Evolutionary conservation across 108 stramenopile genomes (phyloP).

Genomic region (Fragilariopsis cylindrus): DNA sequence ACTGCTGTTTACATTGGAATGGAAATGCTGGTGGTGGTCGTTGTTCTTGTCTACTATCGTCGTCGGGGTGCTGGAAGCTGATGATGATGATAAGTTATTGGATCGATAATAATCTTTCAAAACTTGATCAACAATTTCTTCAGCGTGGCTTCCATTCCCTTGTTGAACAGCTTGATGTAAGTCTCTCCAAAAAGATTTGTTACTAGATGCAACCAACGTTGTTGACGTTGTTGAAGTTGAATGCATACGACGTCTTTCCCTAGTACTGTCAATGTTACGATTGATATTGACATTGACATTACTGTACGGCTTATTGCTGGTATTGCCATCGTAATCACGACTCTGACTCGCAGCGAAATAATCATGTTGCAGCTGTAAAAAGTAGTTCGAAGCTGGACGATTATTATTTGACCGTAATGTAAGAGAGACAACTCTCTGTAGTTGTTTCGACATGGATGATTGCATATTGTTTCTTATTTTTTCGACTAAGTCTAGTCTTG

Average conservation of each 20-base stretch:
- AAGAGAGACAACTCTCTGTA: not conserved
- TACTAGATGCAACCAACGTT: too few relatives aligned
- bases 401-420: not conserved
- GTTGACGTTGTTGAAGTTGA: too few relatives aligned
- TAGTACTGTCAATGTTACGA: too few relatives aligned
- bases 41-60: too few relatives aligned
- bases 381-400: not conserved
- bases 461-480: not conserved
- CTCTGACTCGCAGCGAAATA: not conserved
- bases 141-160: constrained; percentile 29
- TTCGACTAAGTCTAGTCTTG: not conserved
- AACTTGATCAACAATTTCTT: constrained; percentile 30
- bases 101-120: constrained; percentile 11
- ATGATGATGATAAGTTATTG: not conserved
- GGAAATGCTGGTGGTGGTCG: too few relatives aligned
- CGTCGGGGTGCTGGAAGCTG: too few relatives aligned
- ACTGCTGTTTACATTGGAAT: too few relatives aligned
- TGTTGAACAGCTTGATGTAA: constrained; percentile 32
- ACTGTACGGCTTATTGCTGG: not conserved
- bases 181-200: constrained; percentile 32
- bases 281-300: too few relatives aligned
- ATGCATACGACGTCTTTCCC: too few relatives aligned
- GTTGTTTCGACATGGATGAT: not conserved
- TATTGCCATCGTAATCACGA: not conserved
- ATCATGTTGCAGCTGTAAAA: not conserved